Conservation (phyloP, 768 basidiomycete genomes). For the Tulasnella sp. region DNA sequence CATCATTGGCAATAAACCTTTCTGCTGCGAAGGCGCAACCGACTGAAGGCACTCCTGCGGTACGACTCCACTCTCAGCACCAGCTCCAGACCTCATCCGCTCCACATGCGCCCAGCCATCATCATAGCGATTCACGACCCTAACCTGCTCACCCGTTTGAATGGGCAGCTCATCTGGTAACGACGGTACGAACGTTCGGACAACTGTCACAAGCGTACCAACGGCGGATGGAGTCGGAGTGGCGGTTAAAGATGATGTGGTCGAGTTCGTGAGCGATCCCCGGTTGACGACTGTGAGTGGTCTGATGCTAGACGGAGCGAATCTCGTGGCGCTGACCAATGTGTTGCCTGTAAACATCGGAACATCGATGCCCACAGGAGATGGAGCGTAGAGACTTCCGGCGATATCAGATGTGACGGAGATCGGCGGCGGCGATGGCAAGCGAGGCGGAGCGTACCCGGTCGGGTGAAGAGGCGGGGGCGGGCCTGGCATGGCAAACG, state of each 20-base stretch:
- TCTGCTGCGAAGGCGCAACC: neutral
- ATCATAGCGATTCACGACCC: constrained; percentile 7
- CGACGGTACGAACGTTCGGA: constrained; percentile 14
- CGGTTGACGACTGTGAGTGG: neutral
- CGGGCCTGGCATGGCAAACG: neutral
- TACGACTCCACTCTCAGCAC: constrained; percentile 11
- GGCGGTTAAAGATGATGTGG: neutral
- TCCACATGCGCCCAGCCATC: constrained; percentile 16
- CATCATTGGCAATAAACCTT: neutral
- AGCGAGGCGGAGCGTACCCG: neutral
- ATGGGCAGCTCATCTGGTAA: constrained; percentile 14
- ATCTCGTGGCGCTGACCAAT: constrained; percentile 4
- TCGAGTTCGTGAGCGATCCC: neutral
- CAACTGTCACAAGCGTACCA: constrained; percentile 10
- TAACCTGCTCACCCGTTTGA: constrained; percentile 10
- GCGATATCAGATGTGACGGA: neutral
- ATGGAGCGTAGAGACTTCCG: neutral
- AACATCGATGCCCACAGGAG: neutral
- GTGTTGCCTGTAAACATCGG: neutral
- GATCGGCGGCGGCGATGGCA: constrained; percentile 12
- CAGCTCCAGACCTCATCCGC: constrained; percentile 8
- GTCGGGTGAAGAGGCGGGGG: constrained; percentile 9
- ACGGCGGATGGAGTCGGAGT: neutral
- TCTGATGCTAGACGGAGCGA: neutral
- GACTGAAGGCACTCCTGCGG: constrained; percentile 14